Percentiles rank a stretch among this genome's conserved stretches.
Evolutionary conservation across 129 eudicot genomes (phyloP).

Genomic region (Mikania micrantha): DNA sequence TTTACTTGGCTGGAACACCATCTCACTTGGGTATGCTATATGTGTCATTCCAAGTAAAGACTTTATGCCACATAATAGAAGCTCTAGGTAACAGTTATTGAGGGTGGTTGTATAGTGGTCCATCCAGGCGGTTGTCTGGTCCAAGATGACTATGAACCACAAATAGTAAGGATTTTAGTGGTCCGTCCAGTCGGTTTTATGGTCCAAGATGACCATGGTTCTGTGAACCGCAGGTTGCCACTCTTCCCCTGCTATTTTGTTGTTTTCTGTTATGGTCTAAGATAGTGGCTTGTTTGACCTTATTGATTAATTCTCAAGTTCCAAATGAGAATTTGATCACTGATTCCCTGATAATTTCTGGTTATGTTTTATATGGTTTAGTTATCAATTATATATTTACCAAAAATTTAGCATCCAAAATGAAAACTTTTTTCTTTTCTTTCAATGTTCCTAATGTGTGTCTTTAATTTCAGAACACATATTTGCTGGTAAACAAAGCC

Average conservation of each 20-base stretch:
- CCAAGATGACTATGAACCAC: slow-evolving; percentile 13
- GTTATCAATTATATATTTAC: neutral
- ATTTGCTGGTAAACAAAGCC: neutral
- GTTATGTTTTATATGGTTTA: slow-evolving; percentile 3
- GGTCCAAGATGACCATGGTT: slow-evolving; percentile 17
- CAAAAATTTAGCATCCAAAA: neutral
- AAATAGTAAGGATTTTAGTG: no score
- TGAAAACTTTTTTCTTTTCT: neutral
- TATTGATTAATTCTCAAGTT: slow-evolving; percentile 1
- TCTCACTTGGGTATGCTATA: slow-evolving; percentile 9
- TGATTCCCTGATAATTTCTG: slow-evolving; percentile 1
- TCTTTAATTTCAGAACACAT: neutral
- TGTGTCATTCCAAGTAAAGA: neutral
- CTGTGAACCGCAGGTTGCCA: neutral
- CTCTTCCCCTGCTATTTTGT: slow-evolving; percentile 29
- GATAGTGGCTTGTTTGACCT: slow-evolving; percentile 26
- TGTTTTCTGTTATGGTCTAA: slow-evolving; percentile 5
- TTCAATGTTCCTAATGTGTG: neutral
- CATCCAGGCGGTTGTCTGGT: slow-evolving; percentile 7
- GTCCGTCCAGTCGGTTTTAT: slow-evolving; percentile 7
- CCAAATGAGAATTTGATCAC: slow-evolving; percentile 25
- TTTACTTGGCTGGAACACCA: neutral
- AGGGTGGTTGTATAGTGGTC: slow-evolving; percentile 11
- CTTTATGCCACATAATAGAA: neutral
- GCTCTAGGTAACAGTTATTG: neutral